Evolutionary conservation across 2,329 filamentous ascomycete species (phyloP).

Genomic region (Trichophyton rubrum): DNA sequence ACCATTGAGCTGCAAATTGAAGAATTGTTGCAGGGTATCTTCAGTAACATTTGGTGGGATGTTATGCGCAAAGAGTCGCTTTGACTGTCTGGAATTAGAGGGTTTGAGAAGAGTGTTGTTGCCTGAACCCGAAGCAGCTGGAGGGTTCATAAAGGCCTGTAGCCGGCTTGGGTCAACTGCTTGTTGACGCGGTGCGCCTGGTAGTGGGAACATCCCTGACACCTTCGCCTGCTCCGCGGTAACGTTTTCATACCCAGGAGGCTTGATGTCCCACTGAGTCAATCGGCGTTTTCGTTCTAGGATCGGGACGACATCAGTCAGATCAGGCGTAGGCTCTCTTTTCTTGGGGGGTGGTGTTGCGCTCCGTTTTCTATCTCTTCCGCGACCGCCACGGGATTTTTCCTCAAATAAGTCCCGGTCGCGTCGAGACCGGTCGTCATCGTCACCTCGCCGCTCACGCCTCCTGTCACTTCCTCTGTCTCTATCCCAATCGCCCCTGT

Average conservation of each 20-base stretch:
- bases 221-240: slow-evolving; percentile 97
- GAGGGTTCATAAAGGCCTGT: slow-evolving; percentile 90
- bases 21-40: slow-evolving; percentile 67
- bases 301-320: slow-evolving; percentile 74
- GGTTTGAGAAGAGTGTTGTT: slow-evolving; percentile 76
- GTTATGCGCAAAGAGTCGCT: slow-evolving; percentile 80
- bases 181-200: slow-evolving; percentile 86
- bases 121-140: slow-evolving; percentile 44
- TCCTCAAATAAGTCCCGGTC: slow-evolving; percentile 54
- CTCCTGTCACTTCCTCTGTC: slow-evolving; percentile 47
- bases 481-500: slow-evolving; percentile 60
- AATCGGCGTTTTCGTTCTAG: slow-evolving; percentile 78
- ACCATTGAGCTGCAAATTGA: slow-evolving; percentile 95
- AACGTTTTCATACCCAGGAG: slow-evolving; percentile 93
- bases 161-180: slow-evolving; percentile 89
- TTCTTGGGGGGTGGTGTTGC: slow-evolving; percentile 74
- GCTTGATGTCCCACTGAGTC: slow-evolving; percentile 99
- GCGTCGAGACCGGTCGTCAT: slow-evolving; percentile 40
- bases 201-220: slow-evolving; percentile 96
- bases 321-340: slow-evolving; percentile 87
- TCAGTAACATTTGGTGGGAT: slow-evolving; percentile 61
- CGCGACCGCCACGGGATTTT: slow-evolving; percentile 35
- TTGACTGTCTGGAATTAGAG: slow-evolving; percentile 84
- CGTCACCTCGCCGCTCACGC: slow-evolving; percentile 55
- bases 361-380: slow-evolving; percentile 53